These are phyloP conservation scores for Yamadazyma oceani DNA, from an alignment of 1,139 yeast species.

Conservation along the genomic window DNA sequence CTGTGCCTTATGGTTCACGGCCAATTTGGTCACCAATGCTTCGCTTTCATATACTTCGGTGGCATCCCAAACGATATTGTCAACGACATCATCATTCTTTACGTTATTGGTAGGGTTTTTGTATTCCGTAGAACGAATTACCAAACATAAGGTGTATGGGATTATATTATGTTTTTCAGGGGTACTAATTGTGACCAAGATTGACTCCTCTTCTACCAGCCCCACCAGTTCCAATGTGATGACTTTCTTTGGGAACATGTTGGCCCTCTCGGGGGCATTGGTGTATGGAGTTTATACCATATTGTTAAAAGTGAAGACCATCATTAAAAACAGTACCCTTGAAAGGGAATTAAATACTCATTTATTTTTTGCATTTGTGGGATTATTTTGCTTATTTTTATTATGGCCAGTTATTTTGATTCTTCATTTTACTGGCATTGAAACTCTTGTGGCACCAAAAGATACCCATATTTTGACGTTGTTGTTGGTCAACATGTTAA, in stretches of 20 bases:
- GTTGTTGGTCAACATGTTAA: constrained; percentile 62
- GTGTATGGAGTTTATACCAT: constrained; percentile 93
- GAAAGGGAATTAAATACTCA: constrained; percentile 81
- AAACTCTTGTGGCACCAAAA: constrained; percentile 69
- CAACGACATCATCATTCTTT: constrained; percentile 91
- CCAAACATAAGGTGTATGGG: constrained; percentile 63
- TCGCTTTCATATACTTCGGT: constrained; percentile 86
- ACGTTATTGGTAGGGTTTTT: constrained; percentile 81
- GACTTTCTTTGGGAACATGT: constrained; percentile 68
- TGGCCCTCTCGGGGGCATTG: constrained; percentile 82
- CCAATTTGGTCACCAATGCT: constrained; percentile 86
- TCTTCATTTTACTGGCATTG: constrained; percentile 63
- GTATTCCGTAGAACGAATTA: constrained; percentile 69
- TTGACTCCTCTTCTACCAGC: constrained; percentile 43
- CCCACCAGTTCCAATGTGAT: constrained; percentile 29
- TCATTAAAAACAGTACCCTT: constrained; percentile 43
- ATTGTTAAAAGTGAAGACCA: constrained; percentile 67
- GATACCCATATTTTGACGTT: constrained; percentile 51
- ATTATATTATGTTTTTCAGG: constrained; percentile 74
- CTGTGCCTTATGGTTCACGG: constrained; percentile 83
- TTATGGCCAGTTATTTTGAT: constrained; percentile 81
- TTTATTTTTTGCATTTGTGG: constrained; percentile 92
- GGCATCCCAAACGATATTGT: constrained; percentile 87
- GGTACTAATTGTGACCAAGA: constrained; percentile 70
- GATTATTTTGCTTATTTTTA: constrained; percentile 71